Evolutionary conservation across 805 yeast genomes (phyloP).

Genomic region (Candida tibetensis): DNA sequence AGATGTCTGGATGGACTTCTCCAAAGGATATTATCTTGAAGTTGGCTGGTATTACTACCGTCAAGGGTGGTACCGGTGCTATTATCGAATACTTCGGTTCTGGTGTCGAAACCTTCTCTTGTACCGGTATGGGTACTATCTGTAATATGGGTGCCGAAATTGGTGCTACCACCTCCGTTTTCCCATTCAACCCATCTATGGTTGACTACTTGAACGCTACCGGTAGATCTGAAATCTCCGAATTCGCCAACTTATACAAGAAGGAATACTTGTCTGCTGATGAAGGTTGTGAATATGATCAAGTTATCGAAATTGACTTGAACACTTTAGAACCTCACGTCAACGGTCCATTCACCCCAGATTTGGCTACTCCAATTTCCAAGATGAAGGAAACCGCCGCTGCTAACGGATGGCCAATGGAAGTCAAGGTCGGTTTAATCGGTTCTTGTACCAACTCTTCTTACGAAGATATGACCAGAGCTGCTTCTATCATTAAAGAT

Average conservation of each 20-base stretch:
- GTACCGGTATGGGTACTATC: slow-evolving; percentile 99
- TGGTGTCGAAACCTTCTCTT: slow-evolving; percentile 83
- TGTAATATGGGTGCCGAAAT: slow-evolving; percentile 99
- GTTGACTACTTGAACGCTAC: slow-evolving; percentile 80
- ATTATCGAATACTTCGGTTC: slow-evolving; percentile 96
- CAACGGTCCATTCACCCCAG: slow-evolving; percentile 98
- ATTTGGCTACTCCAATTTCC: slow-evolving; percentile 89
- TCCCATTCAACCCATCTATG: slow-evolving; percentile 87
- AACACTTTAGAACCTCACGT: slow-evolving; percentile 87
- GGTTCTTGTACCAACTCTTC: slow-evolving; percentile 99
- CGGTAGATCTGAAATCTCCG: slow-evolving; percentile 77
- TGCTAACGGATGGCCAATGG: slow-evolving; percentile 80
- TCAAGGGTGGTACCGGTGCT: slow-evolving; percentile 96
- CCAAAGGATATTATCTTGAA: slow-evolving; percentile 96
- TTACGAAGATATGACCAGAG: slow-evolving; percentile 97
- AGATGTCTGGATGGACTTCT: slow-evolving; percentile 89
- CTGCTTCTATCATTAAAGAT: slow-evolving; percentile 83
- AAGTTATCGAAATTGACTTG: slow-evolving; percentile 86
- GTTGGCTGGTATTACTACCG: slow-evolving; percentile 89
- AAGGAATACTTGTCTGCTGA: slow-evolving; percentile 74
- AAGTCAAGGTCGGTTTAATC: slow-evolving; percentile 87
- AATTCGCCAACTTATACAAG: slow-evolving; percentile 66
- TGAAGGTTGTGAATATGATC: slow-evolving; percentile 85
- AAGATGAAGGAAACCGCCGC: slow-evolving; percentile 69
- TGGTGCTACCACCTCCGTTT: slow-evolving; percentile 97